These are phyloP conservation scores for Dentipellis sp. DNA, from an alignment of 768 basidiomycete genomes.

Conservation along the genomic window DNA sequence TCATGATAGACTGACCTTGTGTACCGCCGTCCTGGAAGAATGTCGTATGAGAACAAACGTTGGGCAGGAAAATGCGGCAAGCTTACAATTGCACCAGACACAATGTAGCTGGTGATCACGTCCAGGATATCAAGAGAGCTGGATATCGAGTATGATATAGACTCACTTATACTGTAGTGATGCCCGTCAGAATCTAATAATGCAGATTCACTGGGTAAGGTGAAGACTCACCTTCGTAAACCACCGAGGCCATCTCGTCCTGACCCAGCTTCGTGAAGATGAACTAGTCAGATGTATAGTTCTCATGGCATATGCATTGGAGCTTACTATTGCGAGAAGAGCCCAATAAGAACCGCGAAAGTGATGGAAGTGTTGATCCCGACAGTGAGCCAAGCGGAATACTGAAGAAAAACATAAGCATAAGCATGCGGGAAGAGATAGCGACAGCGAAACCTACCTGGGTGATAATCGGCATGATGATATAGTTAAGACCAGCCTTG, in stretches of 20 bases:
- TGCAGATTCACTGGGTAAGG: neutral
- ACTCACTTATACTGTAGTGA: too few relatives aligned
- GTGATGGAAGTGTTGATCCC: constrained; percentile 25
- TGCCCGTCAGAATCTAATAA: too few relatives aligned
- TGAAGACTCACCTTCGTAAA: constrained; percentile 19
- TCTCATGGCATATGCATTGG: neutral
- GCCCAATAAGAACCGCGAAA: constrained; percentile 12
- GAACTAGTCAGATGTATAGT: neutral
- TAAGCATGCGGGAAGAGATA: neutral
- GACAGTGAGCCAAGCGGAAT: constrained; percentile 20
- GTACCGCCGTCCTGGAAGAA: constrained; percentile 23
- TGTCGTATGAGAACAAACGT: neutral
- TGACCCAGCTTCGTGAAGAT: constrained; percentile 10
- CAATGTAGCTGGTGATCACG: constrained; percentile 19
- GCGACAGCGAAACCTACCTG: constrained; percentile 8
- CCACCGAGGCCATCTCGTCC: constrained; percentile 21
- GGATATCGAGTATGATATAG: too few relatives aligned
- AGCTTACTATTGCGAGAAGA: constrained; percentile 10
- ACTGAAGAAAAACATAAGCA: constrained; percentile 6
- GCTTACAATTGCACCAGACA: constrained; percentile 22
- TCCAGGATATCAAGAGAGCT: neutral
- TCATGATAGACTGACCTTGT: constrained; percentile 11
- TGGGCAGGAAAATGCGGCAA: neutral
- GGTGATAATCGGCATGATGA: constrained; percentile 20
- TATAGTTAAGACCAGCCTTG: constrained; percentile 17